Conservation (phyloP, 768 basidiomycete species). For the Multifurca ochricompacta region DNA sequence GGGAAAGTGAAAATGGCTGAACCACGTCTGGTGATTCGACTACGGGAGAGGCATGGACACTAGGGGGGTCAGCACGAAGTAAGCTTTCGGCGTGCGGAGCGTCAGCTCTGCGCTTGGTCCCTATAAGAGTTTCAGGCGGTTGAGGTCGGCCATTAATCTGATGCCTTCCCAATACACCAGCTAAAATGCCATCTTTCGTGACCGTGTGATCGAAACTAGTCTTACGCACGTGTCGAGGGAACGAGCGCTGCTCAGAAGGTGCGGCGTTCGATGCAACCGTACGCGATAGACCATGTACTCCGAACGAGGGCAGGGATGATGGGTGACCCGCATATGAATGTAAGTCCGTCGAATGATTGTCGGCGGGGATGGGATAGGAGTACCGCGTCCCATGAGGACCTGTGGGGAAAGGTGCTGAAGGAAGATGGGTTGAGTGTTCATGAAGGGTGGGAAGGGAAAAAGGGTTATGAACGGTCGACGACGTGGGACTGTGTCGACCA, state of each 20-base stretch:
- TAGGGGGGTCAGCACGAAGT: slow-evolving; percentile 70
- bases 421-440: slow-evolving; percentile 10
- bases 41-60: slow-evolving; percentile 18
- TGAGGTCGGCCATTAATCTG: slow-evolving; percentile 75
- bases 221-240: slow-evolving; percentile 85
- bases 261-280: slow-evolving; percentile 26
- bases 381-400: slow-evolving; percentile 10
- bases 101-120: slow-evolving; percentile 75
- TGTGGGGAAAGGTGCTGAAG: not conserved
- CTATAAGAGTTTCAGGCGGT: slow-evolving; percentile 53
- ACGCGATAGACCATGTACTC: slow-evolving; percentile 51
- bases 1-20: slow-evolving; percentile 24
- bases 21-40: slow-evolving; percentile 13
- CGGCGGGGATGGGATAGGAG: slow-evolving; percentile 8
- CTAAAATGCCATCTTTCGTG: slow-evolving; percentile 52
- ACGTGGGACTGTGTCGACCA: slow-evolving; percentile 28
- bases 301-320: slow-evolving; percentile 66
- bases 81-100: slow-evolving; percentile 74
- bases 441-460: slow-evolving; percentile 18
- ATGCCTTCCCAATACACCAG: slow-evolving; percentile 59
- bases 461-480: slow-evolving; percentile 21
- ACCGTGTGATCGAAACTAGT: slow-evolving; percentile 95
- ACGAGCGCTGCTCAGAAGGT: slow-evolving; percentile 40
- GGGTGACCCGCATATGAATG: slow-evolving; percentile 34
- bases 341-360: slow-evolving; percentile 2